Percentiles rank a stretch among this genome's conserved stretches.
Evolutionary conservation across 2,329 filamentous ascomycete genomes (phyloP).

Genomic region (Xylaria sp.): DNA sequence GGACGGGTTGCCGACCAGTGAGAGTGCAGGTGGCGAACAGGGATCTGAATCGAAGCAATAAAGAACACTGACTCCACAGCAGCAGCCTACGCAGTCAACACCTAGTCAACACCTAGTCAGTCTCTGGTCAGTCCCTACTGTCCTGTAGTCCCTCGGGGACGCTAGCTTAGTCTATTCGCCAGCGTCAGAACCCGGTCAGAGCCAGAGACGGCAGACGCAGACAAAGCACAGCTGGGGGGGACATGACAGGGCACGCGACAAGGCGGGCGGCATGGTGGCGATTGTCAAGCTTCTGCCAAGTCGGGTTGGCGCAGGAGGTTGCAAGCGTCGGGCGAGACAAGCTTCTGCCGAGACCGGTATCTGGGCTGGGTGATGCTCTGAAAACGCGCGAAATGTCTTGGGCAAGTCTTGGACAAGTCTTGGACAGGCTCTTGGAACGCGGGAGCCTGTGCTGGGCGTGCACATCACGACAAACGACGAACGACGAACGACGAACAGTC

Average conservation of each 20-base stretch:
- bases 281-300: slow-evolving; percentile 30
- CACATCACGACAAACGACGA: too few species aligned
- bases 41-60: slow-evolving; percentile 21
- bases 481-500: too few species aligned
- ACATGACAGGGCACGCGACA: too few species aligned
- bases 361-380: background rate
- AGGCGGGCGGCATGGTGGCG: too few species aligned
- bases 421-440: background rate
- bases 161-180: too few species aligned
- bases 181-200: too few species aligned
- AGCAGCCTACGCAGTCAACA: background rate
- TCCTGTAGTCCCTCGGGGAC: too few species aligned
- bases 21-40: slow-evolving; percentile 12
- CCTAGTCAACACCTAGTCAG: background rate
- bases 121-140: too few species aligned
- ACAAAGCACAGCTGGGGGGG: too few species aligned
- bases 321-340: slow-evolving; percentile 11
- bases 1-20: background rate
- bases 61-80: slow-evolving; percentile 2
- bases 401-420: background rate
- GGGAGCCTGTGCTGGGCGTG: too few species aligned
- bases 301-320: slow-evolving; percentile 20
- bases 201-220: background rate
- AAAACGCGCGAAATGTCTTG: background rate
- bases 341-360: slow-evolving; percentile 18